Percentiles rank a stretch among this genome's conserved stretches.
Conservation (phyloP, 768 basidiomycete genomes). For the Trametes villosa region DNA sequence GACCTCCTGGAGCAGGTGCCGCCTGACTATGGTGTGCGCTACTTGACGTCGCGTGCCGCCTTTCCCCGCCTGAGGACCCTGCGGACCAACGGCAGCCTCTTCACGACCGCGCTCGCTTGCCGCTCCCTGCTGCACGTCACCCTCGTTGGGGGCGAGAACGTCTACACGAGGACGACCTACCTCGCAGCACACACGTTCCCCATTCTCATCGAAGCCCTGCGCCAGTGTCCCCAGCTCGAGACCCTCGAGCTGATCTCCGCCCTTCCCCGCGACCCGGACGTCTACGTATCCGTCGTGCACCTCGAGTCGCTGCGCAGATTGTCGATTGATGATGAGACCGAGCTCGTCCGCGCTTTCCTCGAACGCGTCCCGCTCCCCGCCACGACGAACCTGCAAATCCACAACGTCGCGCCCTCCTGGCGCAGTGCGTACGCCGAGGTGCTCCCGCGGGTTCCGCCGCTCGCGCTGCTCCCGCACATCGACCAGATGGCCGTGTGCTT, state of each 20-base stretch:
- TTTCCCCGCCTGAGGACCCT: too few relatives aligned
- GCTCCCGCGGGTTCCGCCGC: background rate
- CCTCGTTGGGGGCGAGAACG: too few relatives aligned
- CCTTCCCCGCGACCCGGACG: background rate
- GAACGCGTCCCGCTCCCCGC: background rate
- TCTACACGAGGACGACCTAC: too few relatives aligned
- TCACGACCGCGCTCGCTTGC: too few relatives aligned
- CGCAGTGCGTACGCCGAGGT: background rate
- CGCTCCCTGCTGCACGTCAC: too few relatives aligned
- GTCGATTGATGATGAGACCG: background rate
- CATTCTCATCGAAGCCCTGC: background rate
- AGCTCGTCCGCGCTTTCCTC: background rate
- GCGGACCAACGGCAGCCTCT: too few relatives aligned
- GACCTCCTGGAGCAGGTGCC: background rate
- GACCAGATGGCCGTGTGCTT: background rate
- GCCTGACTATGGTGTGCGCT: too few relatives aligned
- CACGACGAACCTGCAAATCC: background rate
- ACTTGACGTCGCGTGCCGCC: too few relatives aligned
- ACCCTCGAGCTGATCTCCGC: background rate
- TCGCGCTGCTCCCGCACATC: background rate
- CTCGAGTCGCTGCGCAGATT: background rate
- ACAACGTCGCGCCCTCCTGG: background rate
- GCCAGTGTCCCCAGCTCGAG: background rate
- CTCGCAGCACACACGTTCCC: background rate
- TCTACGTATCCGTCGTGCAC: background rate